Evolutionary conservation across 805 yeast genomes (phyloP).

Genomic region (Citeromyces matritensis): DNA sequence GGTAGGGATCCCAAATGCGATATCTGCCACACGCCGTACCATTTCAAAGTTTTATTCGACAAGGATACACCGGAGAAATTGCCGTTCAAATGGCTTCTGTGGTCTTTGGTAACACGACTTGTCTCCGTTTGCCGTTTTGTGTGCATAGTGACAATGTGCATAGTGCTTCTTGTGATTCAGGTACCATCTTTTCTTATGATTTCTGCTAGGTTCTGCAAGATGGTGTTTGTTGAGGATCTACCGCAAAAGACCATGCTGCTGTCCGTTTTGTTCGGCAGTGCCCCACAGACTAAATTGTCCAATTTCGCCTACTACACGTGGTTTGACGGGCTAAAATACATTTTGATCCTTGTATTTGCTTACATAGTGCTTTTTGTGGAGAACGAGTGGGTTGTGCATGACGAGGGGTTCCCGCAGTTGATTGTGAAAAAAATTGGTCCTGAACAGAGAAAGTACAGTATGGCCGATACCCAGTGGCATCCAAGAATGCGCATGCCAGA

Average conservation of each 20-base stretch:
- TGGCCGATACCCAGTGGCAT: no score
- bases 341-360: slow-evolving; percentile 22
- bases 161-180: slow-evolving; percentile 29
- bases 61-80: slow-evolving; percentile 31
- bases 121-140: slow-evolving; percentile 4
- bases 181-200: slow-evolving; percentile 45
- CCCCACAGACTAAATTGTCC: slow-evolving; percentile 15
- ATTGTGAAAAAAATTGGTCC: slow-evolving; percentile 45
- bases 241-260: slow-evolving; percentile 19
- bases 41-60: slow-evolving; percentile 25
- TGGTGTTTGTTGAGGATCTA: slow-evolving; percentile 37
- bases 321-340: slow-evolving; percentile 12
- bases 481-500: no score
- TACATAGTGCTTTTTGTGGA: slow-evolving; percentile 35
- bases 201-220: slow-evolving; percentile 36
- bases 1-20: slow-evolving; percentile 62
- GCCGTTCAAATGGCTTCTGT: slow-evolving; percentile 35
- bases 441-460: slow-evolving; percentile 9
- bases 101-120: slow-evolving; percentile 13
- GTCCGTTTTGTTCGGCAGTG: slow-evolving; percentile 24
- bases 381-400: slow-evolving; percentile 60
- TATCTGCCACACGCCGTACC: slow-evolving; percentile 68
- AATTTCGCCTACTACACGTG: slow-evolving; percentile 5
- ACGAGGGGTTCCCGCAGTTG: slow-evolving; percentile 50
- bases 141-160: slow-evolving; percentile 16